phyloP scores from a whole-genome alignment of 2,329 filamentous ascomycete species.

The Apiospora sp. region DNA sequence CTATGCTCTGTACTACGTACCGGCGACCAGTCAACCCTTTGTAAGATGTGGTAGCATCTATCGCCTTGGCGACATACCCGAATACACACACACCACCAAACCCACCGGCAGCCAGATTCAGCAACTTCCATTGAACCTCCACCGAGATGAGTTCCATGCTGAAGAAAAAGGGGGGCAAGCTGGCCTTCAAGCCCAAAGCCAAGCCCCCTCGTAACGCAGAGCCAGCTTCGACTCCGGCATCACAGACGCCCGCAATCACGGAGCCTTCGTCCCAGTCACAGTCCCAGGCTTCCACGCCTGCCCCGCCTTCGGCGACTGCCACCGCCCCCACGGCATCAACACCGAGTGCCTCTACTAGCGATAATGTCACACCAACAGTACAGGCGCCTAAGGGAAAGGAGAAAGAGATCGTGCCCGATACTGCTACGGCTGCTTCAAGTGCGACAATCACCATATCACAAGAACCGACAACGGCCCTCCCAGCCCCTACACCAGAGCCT shows the following conservation, averaged over 20 bases:
- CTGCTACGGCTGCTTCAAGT: neutral
- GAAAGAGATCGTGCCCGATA: neutral
- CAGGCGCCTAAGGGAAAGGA: neutral
- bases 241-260: slow-evolving; percentile 35
- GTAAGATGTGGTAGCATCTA: neutral
- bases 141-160: slow-evolving; percentile 70
- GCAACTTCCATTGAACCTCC: neutral
- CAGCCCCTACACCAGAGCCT: neutral
- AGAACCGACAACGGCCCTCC: neutral
- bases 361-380: neutral
- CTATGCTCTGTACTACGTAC: neutral
- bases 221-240: slow-evolving; percentile 48
- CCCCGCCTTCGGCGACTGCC: slow-evolving; percentile 26
- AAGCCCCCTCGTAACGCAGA: slow-evolving; percentile 62
- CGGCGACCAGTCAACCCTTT: neutral
- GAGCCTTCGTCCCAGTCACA: slow-evolving; percentile 35
- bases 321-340: neutral
- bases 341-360: neutral
- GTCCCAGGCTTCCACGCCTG: slow-evolving; percentile 33
- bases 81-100: neutral
- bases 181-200: slow-evolving; percentile 76
- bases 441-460: neutral
- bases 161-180: slow-evolving; percentile 67
- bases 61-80: neutral
- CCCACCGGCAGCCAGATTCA: neutral